Base-by-base conservation (phyloP, 2,329 filamentous ascomycete species). In the Claviceps spartinae region DNA sequence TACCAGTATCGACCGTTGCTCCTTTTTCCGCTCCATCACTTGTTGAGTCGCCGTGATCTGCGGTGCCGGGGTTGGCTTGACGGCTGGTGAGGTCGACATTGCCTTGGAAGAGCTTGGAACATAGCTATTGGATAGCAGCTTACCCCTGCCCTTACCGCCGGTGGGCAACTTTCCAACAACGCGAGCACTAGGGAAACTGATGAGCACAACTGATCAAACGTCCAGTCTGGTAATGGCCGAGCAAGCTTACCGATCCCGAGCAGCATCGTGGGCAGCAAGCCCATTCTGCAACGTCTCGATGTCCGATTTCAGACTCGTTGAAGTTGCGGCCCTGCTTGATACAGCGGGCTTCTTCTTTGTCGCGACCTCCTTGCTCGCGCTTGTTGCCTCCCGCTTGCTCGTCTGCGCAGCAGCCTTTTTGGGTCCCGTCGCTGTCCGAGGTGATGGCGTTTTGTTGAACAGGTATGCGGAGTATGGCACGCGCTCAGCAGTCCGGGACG, bases 1-100 rank as follows among this genome's bases (percentile, higher is more conserved):
- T 30, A 84, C 77, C 20, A 84, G 67, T 24, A 75, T 69, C 52
- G 64, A 69, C 59, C 73, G 70, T 54, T 73, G 72, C 49, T 75
- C 76, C 62, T 79, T 79, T 42, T 74, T 73, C 57, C 74, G 70
- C 58, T 78, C 75, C 38, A 74, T 61, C 36, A 72, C 65, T 56
- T 77, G 72, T 54, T 79, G 72, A 1, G 76, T 74, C 18, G 75
- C 69, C 11, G 73, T 73, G 24, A 73, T 67, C 9, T 69, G 70
- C 1, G 76, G 72, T 4, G 72, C 74, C 13, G 74, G 62, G 2
- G 72, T 70, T 0, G 79, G 79, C 2, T 72, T 77, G 45, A 80
- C 66, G 26, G 74, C 74, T 2, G 81, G 81, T 50, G 79, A 82
- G 2, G 75, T 65, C 1, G 80, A 76, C 46, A 71, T 63, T 26